phyloP scores from a whole-genome alignment of 106 monocot species.

The Apostasia ramifera region DNA sequence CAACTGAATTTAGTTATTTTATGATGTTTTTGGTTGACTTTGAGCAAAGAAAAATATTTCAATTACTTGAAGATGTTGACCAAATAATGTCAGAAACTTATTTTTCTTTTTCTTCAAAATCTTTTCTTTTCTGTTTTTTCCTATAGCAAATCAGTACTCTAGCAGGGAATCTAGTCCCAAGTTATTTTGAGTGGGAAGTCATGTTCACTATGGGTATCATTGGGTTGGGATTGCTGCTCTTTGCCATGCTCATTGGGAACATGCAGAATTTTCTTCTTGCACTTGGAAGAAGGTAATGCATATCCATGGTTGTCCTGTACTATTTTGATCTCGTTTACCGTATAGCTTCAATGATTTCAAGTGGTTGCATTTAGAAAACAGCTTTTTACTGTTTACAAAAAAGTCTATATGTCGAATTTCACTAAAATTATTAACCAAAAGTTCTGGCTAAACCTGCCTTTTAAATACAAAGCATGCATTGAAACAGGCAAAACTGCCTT shows the following conservation, averaged over 20 bases:
- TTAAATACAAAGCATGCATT: too few species aligned
- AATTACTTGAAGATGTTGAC: too few species aligned
- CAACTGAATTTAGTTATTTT: too few species aligned
- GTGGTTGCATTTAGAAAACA: too few species aligned
- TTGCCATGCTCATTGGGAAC: slow-evolving; percentile 71
- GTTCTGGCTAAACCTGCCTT: too few species aligned
- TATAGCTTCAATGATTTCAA: too few species aligned
- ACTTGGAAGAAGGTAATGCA: slow-evolving; percentile 64
- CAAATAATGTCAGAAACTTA: not conserved
- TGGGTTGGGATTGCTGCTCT: slow-evolving; percentile 60
- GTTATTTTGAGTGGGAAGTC: slow-evolving; percentile 67
- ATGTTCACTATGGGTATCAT: slow-evolving; percentile 74
- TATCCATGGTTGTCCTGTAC: not conserved
- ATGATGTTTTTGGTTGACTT: not conserved
- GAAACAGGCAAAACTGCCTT: too few species aligned
- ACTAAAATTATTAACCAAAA: too few species aligned
- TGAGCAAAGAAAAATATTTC: too few species aligned
- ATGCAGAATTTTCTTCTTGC: slow-evolving; percentile 83
- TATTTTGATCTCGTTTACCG: not conserved
- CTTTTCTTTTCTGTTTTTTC: slow-evolving; percentile 8
- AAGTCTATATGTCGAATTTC: too few species aligned
- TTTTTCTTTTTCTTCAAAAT: not conserved
- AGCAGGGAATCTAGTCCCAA: slow-evolving; percentile 65
- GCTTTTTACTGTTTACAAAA: too few species aligned
- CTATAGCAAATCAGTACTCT: slow-evolving; percentile 77